These are phyloP conservation scores for Auriscalpium vulgare DNA, from an alignment of 768 basidiomycete species.

Conservation along the genomic window DNA sequence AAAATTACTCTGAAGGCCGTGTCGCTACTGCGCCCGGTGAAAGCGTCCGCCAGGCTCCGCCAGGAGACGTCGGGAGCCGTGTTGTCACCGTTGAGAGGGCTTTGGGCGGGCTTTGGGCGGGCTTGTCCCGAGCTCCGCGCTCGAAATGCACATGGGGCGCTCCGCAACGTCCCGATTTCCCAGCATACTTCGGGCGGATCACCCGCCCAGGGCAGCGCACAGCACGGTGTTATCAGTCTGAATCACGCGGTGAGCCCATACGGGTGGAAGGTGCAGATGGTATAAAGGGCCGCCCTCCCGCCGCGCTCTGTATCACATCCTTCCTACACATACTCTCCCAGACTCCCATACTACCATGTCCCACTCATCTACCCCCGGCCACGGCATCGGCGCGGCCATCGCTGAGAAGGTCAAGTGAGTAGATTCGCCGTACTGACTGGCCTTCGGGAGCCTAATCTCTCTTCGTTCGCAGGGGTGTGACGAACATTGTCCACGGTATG, in stretches of 20 bases:
- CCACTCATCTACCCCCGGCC: not conserved
- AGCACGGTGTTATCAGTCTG: no score
- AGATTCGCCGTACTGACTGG: not conserved
- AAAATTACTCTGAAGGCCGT: no score
- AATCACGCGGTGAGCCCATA: not conserved
- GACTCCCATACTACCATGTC: not conserved
- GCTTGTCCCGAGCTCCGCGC: no score
- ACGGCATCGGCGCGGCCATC: not conserved
- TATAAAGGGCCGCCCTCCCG: not conserved
- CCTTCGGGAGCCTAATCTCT: not conserved
- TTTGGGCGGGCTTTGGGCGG: no score
- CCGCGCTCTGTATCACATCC: not conserved
- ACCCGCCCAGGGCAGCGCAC: no score
- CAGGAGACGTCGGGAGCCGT: no score
- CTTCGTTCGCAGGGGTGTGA: not conserved
- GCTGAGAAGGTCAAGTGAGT: not conserved
- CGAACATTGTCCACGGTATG: not conserved
- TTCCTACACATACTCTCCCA: not conserved
- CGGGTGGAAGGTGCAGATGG: not conserved
- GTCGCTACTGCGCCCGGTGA: no score
- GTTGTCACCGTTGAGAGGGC: no score
- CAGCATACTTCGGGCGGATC: no score
- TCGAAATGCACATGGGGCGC: no score
- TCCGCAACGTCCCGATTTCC: no score
- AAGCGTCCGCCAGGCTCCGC: no score